Percentiles rank a stretch among this genome's conserved stretches.
Conservation (phyloP, 768 basidiomycete genomes). For the Tylopilus rubrobrunneus region DNA sequence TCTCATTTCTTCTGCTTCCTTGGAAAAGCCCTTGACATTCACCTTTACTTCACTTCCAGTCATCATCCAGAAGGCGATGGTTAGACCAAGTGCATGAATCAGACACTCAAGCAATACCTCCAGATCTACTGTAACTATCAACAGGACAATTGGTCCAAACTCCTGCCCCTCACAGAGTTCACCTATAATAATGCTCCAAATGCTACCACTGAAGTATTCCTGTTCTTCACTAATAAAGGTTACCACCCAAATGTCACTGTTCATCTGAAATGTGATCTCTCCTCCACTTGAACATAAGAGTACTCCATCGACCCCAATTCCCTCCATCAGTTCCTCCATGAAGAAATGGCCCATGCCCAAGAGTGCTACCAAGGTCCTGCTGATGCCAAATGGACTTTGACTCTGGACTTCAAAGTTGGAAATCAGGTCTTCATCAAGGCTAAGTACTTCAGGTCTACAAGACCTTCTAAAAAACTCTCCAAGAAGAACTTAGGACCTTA, state of each 20-base stretch:
- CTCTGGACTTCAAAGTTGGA: neutral
- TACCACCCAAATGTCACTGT: too few relatives aligned
- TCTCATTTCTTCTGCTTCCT: too few relatives aligned
- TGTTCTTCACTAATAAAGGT: neutral
- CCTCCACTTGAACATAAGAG: neutral
- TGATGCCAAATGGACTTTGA: neutral
- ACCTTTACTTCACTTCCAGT: too few relatives aligned
- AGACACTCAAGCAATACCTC: too few relatives aligned
- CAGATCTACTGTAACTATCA: too few relatives aligned
- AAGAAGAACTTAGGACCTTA: neutral
- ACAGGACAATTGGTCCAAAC: neutral
- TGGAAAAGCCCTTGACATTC: too few relatives aligned
- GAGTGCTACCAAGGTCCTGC: neutral
- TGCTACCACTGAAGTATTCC: neutral
- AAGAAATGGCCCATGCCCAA: neutral
- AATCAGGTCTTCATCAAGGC: neutral
- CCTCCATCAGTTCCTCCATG: neutral
- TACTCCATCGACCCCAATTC: neutral
- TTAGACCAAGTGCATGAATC: neutral
- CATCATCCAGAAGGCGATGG: too few relatives aligned
- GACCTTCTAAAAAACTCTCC: neutral
- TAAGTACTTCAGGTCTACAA: neutral
- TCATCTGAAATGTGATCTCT: neutral
- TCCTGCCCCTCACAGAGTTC: neutral
- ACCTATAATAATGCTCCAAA: neutral